phyloP scores from a whole-genome alignment of 2,329 filamentous ascomycete genomes.

The Alternaria conjuncta region DNA sequence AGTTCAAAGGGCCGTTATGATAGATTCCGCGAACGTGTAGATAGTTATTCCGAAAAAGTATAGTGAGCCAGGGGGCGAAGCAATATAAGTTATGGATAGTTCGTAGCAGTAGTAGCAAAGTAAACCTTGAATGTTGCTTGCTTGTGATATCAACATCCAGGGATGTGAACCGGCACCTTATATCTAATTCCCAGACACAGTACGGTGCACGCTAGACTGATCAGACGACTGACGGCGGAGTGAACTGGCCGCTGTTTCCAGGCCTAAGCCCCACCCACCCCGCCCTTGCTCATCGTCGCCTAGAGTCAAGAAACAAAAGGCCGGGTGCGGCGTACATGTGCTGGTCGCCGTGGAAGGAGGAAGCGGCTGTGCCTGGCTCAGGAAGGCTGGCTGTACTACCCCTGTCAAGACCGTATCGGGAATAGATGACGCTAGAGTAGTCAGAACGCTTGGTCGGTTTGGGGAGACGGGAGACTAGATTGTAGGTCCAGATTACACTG shows the following conservation, averaged over 20 bases:
- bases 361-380: slow-evolving; percentile 9
- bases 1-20: background rate
- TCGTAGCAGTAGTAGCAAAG: background rate
- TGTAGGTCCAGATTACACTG: background rate
- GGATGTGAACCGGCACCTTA: background rate
- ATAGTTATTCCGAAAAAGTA: background rate
- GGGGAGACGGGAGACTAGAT: background rate
- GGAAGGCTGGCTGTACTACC: slow-evolving; percentile 1
- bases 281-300: background rate
- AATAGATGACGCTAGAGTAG: background rate
- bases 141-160: background rate
- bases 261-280: background rate
- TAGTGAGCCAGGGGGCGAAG: background rate
- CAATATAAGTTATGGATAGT: background rate
- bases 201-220: slow-evolving; percentile 3
- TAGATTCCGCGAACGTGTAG: background rate
- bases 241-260: background rate
- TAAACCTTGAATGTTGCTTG: background rate
- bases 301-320: background rate
- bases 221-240: slow-evolving; percentile 3
- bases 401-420: slow-evolving; percentile 1
- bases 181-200: background rate
- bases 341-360: background rate
- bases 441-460: background rate
- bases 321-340: slow-evolving; percentile 1